Conservation (phyloP, 2,329 filamentous ascomycete species). For the Botrytis deweyae region DNA sequence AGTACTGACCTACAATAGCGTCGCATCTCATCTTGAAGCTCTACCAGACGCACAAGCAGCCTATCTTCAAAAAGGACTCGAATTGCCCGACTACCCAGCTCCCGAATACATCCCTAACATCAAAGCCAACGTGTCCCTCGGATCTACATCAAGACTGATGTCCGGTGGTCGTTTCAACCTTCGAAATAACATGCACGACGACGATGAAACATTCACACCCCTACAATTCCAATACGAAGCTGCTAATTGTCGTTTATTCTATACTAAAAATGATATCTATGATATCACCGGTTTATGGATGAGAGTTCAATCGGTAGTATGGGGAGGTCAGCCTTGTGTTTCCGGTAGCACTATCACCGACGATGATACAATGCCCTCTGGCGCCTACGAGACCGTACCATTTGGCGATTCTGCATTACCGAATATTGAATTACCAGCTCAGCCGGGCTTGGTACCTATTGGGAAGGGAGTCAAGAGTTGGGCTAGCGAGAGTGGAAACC, state of each 20-base stretch:
- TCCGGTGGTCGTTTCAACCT: constrained; percentile 32
- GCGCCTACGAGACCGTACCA: constrained; percentile 16
- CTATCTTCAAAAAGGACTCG: constrained; percentile 3
- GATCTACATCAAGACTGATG: background rate
- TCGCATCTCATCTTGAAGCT: background rate
- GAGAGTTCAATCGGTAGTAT: constrained; percentile 43
- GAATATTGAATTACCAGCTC: background rate
- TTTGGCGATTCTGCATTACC: constrained; percentile 4
- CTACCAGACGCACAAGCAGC: background rate
- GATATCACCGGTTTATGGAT: constrained; percentile 51
- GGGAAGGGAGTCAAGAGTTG: constrained; percentile 3
- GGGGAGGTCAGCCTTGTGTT: constrained; percentile 43
- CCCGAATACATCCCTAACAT: constrained; percentile 42
- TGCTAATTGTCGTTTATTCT: constrained; percentile 61
- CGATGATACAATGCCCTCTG: background rate
- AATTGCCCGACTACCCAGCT: constrained; percentile 28
- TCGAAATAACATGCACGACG: constrained; percentile 36
- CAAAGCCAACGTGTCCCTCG: background rate
- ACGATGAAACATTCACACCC: constrained; percentile 40
- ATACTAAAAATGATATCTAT: constrained; percentile 46
- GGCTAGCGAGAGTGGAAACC: constrained; percentile 14
- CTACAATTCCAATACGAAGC: constrained; percentile 61
- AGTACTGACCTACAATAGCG: background rate
- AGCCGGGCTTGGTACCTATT: constrained; percentile 12
- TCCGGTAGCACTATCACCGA: constrained; percentile 23